Percentiles rank a stretch among this genome's conserved stretches.
Conservation (phyloP, 495 filamentous ascomycete genomes). For the Aspergillus asperescens region DNA sequence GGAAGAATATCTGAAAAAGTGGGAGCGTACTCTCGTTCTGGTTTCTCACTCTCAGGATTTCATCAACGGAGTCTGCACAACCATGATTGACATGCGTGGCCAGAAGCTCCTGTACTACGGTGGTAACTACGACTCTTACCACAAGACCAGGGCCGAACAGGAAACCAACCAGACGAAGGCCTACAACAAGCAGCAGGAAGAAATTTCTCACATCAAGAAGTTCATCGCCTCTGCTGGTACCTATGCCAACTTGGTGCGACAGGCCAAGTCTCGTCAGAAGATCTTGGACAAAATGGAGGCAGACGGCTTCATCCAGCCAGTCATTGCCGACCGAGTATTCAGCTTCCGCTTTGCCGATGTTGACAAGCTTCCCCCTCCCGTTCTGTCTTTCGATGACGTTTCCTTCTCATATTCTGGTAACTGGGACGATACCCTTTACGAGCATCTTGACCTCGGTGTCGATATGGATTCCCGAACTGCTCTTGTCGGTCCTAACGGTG, state of each 20-base stretch:
- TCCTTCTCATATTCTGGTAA: constrained; percentile 97
- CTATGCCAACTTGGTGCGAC: constrained; percentile 97
- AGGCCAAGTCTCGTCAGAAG: constrained; percentile 99
- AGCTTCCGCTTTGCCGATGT: constrained; percentile 98
- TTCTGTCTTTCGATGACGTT: constrained; percentile 93
- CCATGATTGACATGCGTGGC: constrained; percentile 95
- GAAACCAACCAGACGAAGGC: constrained; percentile 98
- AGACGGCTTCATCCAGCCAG: constrained; percentile 93
- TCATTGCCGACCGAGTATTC: constrained; percentile 82
- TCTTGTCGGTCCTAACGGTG: constrained; percentile 97
- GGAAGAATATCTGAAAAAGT: constrained; percentile 99
- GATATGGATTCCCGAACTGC: constrained; percentile 99
- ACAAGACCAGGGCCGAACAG: constrained; percentile 90
- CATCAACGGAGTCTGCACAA: constrained; percentile 97
- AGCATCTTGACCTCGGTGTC: constrained; percentile 93
- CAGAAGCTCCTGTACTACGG: constrained; percentile 95
- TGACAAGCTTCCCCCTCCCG: constrained; percentile 94
- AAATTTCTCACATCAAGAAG: constrained; percentile 99
- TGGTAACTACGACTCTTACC: constrained; percentile 99
- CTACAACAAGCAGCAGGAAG: constrained; percentile 97
- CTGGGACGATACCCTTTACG: constrained; percentile 85
- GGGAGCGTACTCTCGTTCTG: constrained; percentile 94
- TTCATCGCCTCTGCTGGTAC: constrained; percentile 99
- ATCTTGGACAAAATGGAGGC: constrained; percentile 99
- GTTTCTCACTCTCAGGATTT: constrained; percentile 99